A percentile compares a stretch with the other conserved stretches of the same genome.
These are phyloP conservation scores for Phialocephala subalpina DNA, from an alignment of 2,329 filamentous ascomycete species.

Conservation along the genomic window DNA sequence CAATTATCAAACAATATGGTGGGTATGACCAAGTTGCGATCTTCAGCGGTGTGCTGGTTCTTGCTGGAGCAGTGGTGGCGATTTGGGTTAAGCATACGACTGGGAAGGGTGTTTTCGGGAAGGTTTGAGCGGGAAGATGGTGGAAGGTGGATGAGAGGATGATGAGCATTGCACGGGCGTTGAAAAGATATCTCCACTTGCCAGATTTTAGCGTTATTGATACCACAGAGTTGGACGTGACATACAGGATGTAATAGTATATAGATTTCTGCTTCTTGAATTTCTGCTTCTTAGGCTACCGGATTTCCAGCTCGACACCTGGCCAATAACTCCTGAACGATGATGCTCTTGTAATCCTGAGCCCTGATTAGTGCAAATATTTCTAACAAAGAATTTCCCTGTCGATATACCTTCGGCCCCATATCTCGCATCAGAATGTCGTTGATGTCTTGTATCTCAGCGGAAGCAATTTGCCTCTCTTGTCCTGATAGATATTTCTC, in stretches of 20 bases:
- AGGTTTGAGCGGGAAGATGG: constrained; percentile 12
- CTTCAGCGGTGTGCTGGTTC: constrained; percentile 38
- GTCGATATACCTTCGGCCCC: constrained; percentile 17
- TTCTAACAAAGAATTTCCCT: constrained; percentile 14
- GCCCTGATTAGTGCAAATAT: constrained; percentile 9
- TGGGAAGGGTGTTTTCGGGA: constrained; percentile 21
- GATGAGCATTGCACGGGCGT: neutral
- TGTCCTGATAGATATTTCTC: constrained; percentile 21
- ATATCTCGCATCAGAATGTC: constrained; percentile 25
- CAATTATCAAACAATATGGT: constrained; percentile 58
- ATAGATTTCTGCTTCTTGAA: neutral
- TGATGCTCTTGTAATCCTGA: constrained; percentile 27
- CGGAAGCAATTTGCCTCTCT: constrained; percentile 21
- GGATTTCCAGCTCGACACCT: neutral
- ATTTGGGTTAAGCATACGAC: constrained; percentile 23
- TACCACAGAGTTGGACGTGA: neutral
- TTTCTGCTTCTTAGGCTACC: neutral
- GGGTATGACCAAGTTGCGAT: constrained; percentile 46
- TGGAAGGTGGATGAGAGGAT: neutral
- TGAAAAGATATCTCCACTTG: neutral
- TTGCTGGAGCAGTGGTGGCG: constrained; percentile 29
- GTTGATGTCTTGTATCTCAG: constrained; percentile 23
- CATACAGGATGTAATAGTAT: neutral
- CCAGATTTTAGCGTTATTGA: neutral
- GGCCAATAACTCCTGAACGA: constrained; percentile 17